Percentiles rank a stretch among this genome's conserved stretches.
phyloP scores from a whole-genome alignment of 306 rosid species.

The Dicorynia guianensis region DNA sequence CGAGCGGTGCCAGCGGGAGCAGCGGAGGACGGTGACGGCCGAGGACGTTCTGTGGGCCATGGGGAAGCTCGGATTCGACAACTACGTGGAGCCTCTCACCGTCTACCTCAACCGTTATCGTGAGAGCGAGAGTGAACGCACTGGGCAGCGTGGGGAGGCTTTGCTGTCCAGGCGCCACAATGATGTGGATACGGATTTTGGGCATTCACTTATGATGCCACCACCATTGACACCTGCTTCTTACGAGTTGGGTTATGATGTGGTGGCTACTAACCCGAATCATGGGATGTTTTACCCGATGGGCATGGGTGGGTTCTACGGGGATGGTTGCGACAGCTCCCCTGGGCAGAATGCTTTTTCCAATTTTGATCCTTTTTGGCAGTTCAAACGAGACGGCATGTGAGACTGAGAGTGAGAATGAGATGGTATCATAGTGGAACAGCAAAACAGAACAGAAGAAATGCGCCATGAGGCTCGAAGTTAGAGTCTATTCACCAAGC shows the following conservation, averaged over 20 bases:
- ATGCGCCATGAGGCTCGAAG: too few species aligned
- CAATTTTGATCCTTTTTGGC: neutral
- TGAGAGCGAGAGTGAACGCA: constrained; percentile 35
- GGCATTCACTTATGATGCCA: neutral
- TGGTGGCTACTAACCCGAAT: neutral
- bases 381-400: too few species aligned
- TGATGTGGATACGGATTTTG: too few species aligned
- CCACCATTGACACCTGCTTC: neutral
- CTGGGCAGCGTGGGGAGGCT: neutral
- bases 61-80: constrained; percentile 64
- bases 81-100: constrained; percentile 56
- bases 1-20: constrained; percentile 62
- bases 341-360: neutral
- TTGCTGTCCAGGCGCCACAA: too few species aligned
- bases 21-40: constrained; percentile 68
- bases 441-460: too few species aligned
- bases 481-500: too few species aligned
- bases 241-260: neutral
- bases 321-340: neutral
- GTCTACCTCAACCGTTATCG: constrained; percentile 52
- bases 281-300: neutral
- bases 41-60: constrained; percentile 72
- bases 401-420: too few species aligned
- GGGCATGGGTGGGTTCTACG: neutral
- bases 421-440: too few species aligned